phyloP scores from a whole-genome alignment of 768 basidiomycete genomes.

The Leccinum sublutescens region DNA sequence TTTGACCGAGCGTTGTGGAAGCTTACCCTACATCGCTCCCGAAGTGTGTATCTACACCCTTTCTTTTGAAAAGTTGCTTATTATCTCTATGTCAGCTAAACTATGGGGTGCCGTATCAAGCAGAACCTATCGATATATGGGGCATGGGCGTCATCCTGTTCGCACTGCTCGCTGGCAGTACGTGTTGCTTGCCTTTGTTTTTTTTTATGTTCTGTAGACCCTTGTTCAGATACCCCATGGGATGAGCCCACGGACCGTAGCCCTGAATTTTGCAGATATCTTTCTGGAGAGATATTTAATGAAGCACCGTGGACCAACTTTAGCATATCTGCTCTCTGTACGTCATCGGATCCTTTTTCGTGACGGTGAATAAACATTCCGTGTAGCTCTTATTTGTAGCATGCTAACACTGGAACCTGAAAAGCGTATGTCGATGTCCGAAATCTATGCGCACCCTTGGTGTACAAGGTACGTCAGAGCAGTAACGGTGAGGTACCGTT shows the following conservation, averaged over 20 bases:
- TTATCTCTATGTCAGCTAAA: conserved; percentile 50
- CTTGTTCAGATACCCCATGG: conserved; percentile 86
- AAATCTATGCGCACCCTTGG: conserved; percentile 69
- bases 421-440: conserved; percentile 61
- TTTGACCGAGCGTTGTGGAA: conserved; percentile 84
- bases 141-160: conserved; percentile 93
- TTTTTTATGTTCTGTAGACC: not conserved
- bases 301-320: conserved; percentile 82
- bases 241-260: conserved; percentile 84
- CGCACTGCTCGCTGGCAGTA: conserved; percentile 88
- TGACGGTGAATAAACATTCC: conserved; percentile 1
- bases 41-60: conserved; percentile 55
- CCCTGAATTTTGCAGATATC: conserved; percentile 76
- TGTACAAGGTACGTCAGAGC: conserved; percentile 50
- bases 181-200: conserved; percentile 26
- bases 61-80: not conserved
- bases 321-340: conserved; percentile 57
- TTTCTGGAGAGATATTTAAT: conserved; percentile 68
- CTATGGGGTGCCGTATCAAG: conserved; percentile 65
- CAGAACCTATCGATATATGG: conserved; percentile 96
- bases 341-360: conserved; percentile 23
- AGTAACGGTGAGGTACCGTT: not conserved
- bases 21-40: conserved; percentile 91
- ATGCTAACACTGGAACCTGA: conserved; percentile 72
- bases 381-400: conserved; percentile 68